Evolutionary conservation across 108 stramenopile genomes (phyloP).

Genomic region (Pseudonitzschia pungens): DNA sequence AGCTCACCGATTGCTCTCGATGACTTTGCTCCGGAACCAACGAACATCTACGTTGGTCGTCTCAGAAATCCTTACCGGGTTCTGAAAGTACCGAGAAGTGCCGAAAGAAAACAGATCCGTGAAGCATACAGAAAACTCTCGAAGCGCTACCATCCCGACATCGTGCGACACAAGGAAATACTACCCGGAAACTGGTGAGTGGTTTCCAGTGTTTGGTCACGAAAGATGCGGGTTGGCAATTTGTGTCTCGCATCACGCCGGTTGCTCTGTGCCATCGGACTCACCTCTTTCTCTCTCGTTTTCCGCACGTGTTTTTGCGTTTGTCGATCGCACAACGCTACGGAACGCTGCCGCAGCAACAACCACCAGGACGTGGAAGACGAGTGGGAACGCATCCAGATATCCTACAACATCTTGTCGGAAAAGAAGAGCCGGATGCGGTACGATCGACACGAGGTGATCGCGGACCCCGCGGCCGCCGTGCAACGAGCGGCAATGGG

Average conservation of each 20-base stretch:
- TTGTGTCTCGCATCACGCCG: neutral
- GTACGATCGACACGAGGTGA: constrained; percentile 62
- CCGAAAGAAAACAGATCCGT: constrained; percentile 47
- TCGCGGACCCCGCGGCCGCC: constrained; percentile 67
- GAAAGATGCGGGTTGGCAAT: neutral
- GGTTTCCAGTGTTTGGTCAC: neutral
- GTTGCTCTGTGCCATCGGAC: neutral
- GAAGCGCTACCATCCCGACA: constrained; percentile 69
- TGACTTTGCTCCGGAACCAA: neutral
- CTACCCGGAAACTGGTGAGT: constrained; percentile 76
- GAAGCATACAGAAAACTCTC: constrained; percentile 48
- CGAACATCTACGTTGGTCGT: no score
- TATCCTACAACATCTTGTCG: constrained; percentile 68
- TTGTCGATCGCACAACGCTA: neutral
- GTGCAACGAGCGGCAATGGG: constrained; percentile 59
- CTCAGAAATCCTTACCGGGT: constrained; percentile 21
- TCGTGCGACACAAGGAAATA: constrained; percentile 35
- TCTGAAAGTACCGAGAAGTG: constrained; percentile 43
- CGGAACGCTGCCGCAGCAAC: constrained; percentile 51
- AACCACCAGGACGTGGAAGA: constrained; percentile 68
- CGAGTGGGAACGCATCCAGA: constrained; percentile 78
- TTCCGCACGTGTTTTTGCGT: neutral
- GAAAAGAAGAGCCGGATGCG: constrained; percentile 47
- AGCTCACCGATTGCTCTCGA: neutral
- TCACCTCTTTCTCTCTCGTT: neutral